These are phyloP conservation scores for Fulvia fulva DNA, from an alignment of 2,329 filamentous ascomycete species.

Conservation along the genomic window DNA sequence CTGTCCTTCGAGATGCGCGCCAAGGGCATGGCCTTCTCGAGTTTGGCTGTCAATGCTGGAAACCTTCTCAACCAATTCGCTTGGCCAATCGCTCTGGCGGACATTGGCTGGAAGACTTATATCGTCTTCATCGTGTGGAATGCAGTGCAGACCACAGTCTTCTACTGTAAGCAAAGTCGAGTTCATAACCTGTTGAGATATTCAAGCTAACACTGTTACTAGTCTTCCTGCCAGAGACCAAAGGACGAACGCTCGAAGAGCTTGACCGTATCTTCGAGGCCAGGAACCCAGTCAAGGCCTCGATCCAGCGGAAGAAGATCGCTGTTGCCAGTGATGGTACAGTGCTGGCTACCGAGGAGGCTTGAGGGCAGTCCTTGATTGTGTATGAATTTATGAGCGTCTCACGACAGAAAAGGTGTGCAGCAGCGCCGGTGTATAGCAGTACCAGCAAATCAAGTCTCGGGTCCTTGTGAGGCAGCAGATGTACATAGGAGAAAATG, in stretches of 20 bases:
- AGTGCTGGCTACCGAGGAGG: constrained; percentile 22
- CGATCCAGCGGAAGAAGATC: constrained; percentile 24
- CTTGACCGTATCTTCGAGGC: constrained; percentile 42
- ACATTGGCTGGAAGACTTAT: constrained; percentile 29
- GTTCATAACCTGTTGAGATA: background rate
- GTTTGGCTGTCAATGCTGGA: constrained; percentile 41
- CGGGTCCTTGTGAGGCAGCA: background rate
- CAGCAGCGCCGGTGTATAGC: background rate
- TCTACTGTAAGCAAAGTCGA: constrained; percentile 20
- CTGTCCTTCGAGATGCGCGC: constrained; percentile 46
- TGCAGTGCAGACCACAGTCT: constrained; percentile 30
- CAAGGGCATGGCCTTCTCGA: constrained; percentile 43
- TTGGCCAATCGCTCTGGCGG: constrained; percentile 26
- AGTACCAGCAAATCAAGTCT: background rate
- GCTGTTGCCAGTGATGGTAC: constrained; percentile 24
- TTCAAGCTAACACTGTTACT: background rate
- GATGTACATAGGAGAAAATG: background rate
- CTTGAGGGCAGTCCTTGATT: constrained; percentile 5
- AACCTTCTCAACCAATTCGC: constrained; percentile 40
- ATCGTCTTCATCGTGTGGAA: constrained; percentile 33
- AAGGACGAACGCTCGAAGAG: constrained; percentile 43
- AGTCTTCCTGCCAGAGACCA: constrained; percentile 39
- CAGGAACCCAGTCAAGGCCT: constrained; percentile 38
- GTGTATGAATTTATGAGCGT: background rate
- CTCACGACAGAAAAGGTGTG: background rate